Conservation (phyloP, 306 rosid genomes). For the Glycine latifolia region DNA sequence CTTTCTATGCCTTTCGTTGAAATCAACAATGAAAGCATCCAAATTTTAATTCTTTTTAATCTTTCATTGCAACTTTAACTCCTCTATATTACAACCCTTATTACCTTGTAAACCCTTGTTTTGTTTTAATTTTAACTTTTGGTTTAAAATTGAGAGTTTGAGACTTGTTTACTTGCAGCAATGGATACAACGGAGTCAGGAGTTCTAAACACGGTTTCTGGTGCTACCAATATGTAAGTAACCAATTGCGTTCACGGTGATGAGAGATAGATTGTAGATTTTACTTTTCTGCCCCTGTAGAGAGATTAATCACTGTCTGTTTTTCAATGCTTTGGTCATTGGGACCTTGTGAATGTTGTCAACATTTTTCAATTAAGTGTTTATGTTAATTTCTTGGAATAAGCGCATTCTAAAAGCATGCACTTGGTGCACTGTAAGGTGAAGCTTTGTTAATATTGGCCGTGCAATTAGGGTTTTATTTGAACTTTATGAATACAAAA, state of each 20-base stretch:
- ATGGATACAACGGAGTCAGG: constrained; percentile 79
- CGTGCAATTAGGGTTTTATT: constrained; percentile 20
- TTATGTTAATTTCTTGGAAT: constrained; percentile 9
- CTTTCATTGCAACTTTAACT: neutral
- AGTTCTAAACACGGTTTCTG: constrained; percentile 51
- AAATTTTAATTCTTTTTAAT: neutral
- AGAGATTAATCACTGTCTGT: neutral
- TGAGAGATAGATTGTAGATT: neutral
- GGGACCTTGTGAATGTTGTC: neutral
- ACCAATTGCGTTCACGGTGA: neutral
- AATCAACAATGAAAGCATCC: neutral
- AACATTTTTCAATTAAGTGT: neutral
- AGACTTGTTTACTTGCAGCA: constrained; percentile 50
- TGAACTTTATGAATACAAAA: neutral
- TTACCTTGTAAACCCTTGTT: neutral
- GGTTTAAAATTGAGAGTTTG: neutral
- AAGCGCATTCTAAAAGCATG: neutral
- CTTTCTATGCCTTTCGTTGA: neutral
- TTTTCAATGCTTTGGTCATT: neutral
- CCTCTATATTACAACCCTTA: too few species aligned
- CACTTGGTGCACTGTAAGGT: neutral
- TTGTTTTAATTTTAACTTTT: neutral
- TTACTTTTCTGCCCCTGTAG: constrained; percentile 15
- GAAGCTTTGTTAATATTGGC: constrained; percentile 15
- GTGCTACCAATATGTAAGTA: constrained; percentile 61